Conservation (phyloP, 306 rosid genomes). For the Arachis stenosperma region DNA sequence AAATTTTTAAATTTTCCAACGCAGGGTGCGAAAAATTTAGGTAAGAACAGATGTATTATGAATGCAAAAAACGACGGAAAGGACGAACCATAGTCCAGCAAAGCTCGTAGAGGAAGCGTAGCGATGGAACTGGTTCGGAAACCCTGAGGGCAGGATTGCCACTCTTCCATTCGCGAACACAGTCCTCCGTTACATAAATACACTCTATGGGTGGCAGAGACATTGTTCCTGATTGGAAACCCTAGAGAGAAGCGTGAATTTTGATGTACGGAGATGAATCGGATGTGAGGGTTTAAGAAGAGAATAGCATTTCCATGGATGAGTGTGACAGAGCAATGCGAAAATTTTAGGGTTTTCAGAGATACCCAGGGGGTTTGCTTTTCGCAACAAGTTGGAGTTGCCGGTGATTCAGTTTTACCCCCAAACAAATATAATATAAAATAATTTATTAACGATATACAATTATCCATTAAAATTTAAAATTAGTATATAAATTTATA, state of each 20-base stretch:
- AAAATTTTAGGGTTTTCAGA: slow-evolving; percentile 45
- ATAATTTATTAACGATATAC: no score
- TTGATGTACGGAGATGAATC: slow-evolving; percentile 22
- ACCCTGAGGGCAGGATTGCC: slow-evolving; percentile 68
- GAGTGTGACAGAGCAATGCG: slow-evolving; percentile 10
- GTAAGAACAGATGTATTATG: background rate
- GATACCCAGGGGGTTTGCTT: slow-evolving; percentile 44
- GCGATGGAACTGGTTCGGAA: slow-evolving; percentile 68
- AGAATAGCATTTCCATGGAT: slow-evolving; percentile 43
- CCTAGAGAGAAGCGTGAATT: slow-evolving; percentile 37
- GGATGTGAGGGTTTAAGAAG: slow-evolving; percentile 34
- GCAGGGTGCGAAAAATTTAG: background rate
- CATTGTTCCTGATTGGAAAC: slow-evolving; percentile 54
- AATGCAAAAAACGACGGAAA: background rate
- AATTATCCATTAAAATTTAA: no score
- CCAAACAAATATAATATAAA: background rate
- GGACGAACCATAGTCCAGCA: slow-evolving; percentile 78
- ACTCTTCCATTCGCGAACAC: slow-evolving; percentile 85
- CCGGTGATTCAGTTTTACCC: background rate
- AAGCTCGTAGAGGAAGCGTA: slow-evolving; percentile 96
- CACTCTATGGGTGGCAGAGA: slow-evolving; percentile 77
- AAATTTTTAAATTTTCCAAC: background rate
- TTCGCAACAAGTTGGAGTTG: slow-evolving; percentile 2
- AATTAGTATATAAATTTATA: no score
- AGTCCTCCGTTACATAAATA: slow-evolving; percentile 62